Evolutionary conservation across 2,329 filamentous ascomycete genomes (phyloP).

Genomic region (Fusarium longipes): DNA sequence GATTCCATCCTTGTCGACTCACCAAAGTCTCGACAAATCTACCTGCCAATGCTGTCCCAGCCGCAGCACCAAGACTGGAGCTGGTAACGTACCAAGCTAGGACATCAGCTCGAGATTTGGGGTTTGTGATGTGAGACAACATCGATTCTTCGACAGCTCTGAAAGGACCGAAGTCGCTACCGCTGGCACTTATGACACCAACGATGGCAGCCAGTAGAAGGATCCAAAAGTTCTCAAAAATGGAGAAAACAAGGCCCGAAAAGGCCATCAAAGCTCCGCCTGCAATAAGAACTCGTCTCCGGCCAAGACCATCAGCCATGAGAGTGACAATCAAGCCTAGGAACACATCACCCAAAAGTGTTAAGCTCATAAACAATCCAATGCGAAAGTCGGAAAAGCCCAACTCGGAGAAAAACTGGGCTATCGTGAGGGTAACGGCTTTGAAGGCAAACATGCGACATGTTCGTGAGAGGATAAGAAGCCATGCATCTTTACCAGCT

Average conservation of each 20-base stretch:
- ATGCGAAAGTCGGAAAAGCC: slow-evolving; percentile 67
- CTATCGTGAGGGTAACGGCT: slow-evolving; percentile 69
- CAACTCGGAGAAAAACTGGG: slow-evolving; percentile 69
- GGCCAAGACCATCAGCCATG: slow-evolving; percentile 68
- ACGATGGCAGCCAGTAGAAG: slow-evolving; percentile 67
- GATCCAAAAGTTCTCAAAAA: slow-evolving; percentile 69
- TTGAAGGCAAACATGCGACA: slow-evolving; percentile 73
- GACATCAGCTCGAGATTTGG: slow-evolving; percentile 68
- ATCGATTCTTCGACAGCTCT: slow-evolving; percentile 74
- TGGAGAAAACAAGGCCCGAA: slow-evolving; percentile 65
- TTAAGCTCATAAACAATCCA: slow-evolving; percentile 73
- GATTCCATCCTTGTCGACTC: slow-evolving; percentile 59
- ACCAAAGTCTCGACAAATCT: slow-evolving; percentile 62
- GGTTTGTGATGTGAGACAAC: slow-evolving; percentile 68
- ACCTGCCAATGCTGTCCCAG: slow-evolving; percentile 65
- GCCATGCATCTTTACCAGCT: slow-evolving; percentile 54
- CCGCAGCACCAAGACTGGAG: slow-evolving; percentile 65
- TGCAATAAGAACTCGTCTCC: slow-evolving; percentile 63
- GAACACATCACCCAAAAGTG: slow-evolving; percentile 69
- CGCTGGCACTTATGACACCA: slow-evolving; percentile 70
- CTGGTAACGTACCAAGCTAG: slow-evolving; percentile 73
- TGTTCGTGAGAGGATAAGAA: slow-evolving; percentile 51
- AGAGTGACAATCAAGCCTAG: slow-evolving; percentile 68
- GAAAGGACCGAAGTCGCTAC: slow-evolving; percentile 75
- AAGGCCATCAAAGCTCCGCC: slow-evolving; percentile 67